These are phyloP conservation scores for Geotrichum fermentans DNA, from an alignment of 1,139 yeast species.

Conservation along the genomic window DNA sequence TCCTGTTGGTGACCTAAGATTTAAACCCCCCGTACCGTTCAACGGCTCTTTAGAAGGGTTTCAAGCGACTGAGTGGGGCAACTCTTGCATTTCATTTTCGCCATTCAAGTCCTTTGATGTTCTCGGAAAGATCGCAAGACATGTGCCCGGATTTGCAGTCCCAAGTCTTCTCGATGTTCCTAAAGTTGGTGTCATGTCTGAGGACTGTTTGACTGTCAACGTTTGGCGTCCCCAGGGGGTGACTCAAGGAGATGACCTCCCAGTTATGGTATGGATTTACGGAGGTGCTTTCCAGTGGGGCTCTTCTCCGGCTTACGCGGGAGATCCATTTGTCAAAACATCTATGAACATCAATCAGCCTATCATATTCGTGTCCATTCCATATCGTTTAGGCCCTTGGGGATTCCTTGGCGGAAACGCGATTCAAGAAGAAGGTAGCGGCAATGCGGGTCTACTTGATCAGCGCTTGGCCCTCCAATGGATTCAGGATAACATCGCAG, in stretches of 20 bases:
- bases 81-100: conserved; percentile 8
- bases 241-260: conserved; percentile 20
- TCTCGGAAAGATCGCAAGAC: neutral
- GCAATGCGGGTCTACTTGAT: conserved; percentile 37
- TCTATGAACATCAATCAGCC: conserved; percentile 24
- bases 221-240: conserved; percentile 24
- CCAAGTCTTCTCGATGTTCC: conserved; percentile 7
- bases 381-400: conserved; percentile 33
- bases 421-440: conserved; percentile 24
- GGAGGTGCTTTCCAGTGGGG: conserved; percentile 35
- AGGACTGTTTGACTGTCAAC: conserved; percentile 28
- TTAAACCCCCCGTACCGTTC: conserved; percentile 15
- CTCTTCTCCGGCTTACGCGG: conserved; percentile 21
- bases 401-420: conserved; percentile 33
- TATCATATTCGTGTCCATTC: conserved; percentile 24
- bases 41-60: conserved; percentile 7
- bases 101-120: conserved; percentile 6
- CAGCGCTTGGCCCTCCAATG: conserved; percentile 39
- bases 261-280: conserved; percentile 34
- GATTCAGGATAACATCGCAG: conserved; percentile 36
- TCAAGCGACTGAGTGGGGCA: conserved; percentile 10
- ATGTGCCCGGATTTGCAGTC: neutral
- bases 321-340: conserved; percentile 17
- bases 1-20: conserved; percentile 20
- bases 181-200: conserved; percentile 20